Evolutionary conservation across 169 alveolate genomes (phyloP), one percentile per base, ranked within the genome.

Genomic region (Haemoproteus tartakovskyi): DNA sequence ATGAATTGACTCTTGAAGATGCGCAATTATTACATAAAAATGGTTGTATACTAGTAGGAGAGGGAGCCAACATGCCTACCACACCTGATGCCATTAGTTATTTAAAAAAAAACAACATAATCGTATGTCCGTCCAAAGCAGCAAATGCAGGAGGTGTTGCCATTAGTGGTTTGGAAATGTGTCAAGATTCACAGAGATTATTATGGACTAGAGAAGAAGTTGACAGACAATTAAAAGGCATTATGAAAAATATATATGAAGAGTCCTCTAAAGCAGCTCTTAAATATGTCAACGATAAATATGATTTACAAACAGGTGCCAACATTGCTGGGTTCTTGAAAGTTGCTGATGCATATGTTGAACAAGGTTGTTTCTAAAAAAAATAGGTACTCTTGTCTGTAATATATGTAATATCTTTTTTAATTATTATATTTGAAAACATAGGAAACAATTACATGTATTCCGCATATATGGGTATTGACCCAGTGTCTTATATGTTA

Each of bases 71-170:
- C 87, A 92, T 92, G 96, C 94, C 94, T 27, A 79, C 92, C n/a
- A 86, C 91, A 3, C 60, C 64, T 0, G 91, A 85, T 2, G 96
- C 96, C 5, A 85, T 74, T n/a, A 70, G 83, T 48, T 52, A 79
- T 27, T 88, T 90, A 62, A 86, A 84, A 51, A 60, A 47, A 9
- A 59, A 80, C 33, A 64, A 87, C 2, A 62, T 92, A 4, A 24
- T 90, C 8, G 62, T 89, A 18, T 89, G 94, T n/a, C 96, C 96
- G 1, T 91, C 91, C 0, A 92, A 92, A 60, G 96, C 96, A 9
- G 93, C 96, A 1, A 92, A 92, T 74, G 96, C 96, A 16, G 96
- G 96, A 3, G 96, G 96, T 1, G 96, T 92, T 16, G 92, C 94
- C 30, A 93, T 90, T 27, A 89, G 94, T 51, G 96, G 94, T 5